These are phyloP conservation scores for Colletotrichum sp. DNA, from an alignment of 2,329 filamentous ascomycete species.

Conservation along the genomic window DNA sequence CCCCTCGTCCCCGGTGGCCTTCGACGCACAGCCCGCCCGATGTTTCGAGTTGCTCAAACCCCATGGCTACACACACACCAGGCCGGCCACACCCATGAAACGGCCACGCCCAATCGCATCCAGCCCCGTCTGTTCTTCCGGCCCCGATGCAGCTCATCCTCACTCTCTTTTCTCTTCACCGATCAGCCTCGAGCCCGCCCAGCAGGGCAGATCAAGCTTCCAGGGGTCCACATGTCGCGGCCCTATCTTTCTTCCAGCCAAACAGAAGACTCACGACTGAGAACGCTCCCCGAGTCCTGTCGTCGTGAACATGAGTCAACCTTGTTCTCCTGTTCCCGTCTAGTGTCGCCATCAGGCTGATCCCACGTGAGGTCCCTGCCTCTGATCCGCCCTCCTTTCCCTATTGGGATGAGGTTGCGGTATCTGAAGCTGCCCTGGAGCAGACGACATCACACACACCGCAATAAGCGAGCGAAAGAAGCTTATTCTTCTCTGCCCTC, in stretches of 20 bases:
- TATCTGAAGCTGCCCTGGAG: constrained; percentile 9
- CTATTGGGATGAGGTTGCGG: constrained; percentile 17
- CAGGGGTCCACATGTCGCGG: background rate
- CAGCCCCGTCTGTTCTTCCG: background rate
- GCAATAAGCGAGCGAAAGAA: background rate
- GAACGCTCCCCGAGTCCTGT: background rate
- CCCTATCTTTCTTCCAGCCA: background rate
- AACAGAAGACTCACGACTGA: no score
- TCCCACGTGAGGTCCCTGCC: constrained; percentile 1
- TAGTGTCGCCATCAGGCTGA: background rate
- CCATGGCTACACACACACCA: background rate
- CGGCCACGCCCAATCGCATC: constrained; percentile 7
- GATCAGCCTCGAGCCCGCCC: background rate
- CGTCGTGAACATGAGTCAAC: background rate
- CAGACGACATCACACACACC: background rate
- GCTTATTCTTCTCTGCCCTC: background rate
- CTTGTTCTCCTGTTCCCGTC: background rate
- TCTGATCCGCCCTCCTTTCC: constrained; percentile 8
- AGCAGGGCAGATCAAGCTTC: background rate
- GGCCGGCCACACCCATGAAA: background rate
- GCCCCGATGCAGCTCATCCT: background rate
- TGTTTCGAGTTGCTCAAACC: constrained; percentile 1
- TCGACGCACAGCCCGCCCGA: constrained; percentile 9
- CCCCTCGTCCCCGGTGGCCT: background rate
- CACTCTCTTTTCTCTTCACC: background rate